Percentiles rank a stretch among this genome's conserved stretches.
Evolutionary conservation across 768 basidiomycete species (phyloP).

Genomic region (Thelephora aurantiotincta): DNA sequence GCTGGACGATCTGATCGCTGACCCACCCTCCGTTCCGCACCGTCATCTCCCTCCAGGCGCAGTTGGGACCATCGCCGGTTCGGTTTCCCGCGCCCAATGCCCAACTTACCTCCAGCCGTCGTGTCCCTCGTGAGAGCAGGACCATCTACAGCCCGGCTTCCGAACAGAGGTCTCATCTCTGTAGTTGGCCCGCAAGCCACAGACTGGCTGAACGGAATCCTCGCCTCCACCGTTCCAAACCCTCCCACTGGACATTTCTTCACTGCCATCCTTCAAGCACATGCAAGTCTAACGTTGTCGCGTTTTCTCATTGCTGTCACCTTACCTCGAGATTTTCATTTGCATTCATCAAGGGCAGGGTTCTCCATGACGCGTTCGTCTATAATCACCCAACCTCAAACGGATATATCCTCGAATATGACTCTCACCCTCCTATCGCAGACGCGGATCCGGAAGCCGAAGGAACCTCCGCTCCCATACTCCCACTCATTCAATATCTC

Average conservation of each 20-base stretch:
- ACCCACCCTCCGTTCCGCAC: background rate
- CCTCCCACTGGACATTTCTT: conserved; percentile 10
- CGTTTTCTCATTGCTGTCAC: background rate
- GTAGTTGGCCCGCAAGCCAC: conserved; percentile 70
- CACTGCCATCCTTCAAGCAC: conserved; percentile 16
- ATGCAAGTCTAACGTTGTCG: conserved; percentile 8
- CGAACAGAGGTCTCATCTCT: conserved; percentile 54
- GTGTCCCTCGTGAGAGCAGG: conserved; percentile 29
- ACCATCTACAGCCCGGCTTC: conserved; percentile 39
- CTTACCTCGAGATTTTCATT: conserved; percentile 1
- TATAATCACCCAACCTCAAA: conserved; percentile 39
- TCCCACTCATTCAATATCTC: conserved; percentile 48
- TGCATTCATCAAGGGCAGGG: conserved; percentile 48
- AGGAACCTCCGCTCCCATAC: conserved; percentile 24
- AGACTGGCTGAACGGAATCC: conserved; percentile 43
- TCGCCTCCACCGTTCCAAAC: conserved; percentile 12
- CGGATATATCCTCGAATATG: conserved; percentile 60
- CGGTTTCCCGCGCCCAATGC: background rate
- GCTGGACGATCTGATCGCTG: background rate
- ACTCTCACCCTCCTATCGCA: conserved; percentile 33
- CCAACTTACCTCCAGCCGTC: conserved; percentile 24
- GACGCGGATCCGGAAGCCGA: background rate
- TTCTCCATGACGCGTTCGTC: conserved; percentile 81
- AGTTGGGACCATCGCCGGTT: background rate
- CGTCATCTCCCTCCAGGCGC: background rate